Conservation (phyloP, 805 yeast genomes). For the Spathaspora arborariae region DNA sequence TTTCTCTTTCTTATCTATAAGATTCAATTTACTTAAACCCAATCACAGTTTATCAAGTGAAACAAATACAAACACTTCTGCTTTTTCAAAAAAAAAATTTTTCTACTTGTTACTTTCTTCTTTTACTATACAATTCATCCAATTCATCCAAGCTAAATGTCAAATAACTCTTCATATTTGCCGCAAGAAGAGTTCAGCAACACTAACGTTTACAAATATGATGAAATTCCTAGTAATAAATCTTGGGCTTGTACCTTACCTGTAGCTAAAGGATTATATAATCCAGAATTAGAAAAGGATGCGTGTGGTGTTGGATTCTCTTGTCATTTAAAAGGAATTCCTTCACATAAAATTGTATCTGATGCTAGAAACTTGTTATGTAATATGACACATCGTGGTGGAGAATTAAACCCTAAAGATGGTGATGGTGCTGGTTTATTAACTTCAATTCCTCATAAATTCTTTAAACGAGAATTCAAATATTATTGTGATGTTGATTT, state of each 20-base stretch:
- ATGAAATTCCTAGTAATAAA: constrained; percentile 70
- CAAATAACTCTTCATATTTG: constrained; percentile 24
- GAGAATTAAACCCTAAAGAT: constrained; percentile 94
- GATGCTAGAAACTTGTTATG: constrained; percentile 86
- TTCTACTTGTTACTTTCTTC: neutral
- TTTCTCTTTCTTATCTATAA: no score
- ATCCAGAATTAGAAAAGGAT: constrained; percentile 91
- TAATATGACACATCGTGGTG: constrained; percentile 99
- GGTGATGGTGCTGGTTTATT: constrained; percentile 99
- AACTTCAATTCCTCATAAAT: constrained; percentile 86
- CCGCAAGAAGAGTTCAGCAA: constrained; percentile 34
- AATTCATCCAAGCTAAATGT: neutral
- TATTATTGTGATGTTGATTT: constrained; percentile 62
- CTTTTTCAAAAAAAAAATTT: no score
- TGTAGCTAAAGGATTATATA: constrained; percentile 80
- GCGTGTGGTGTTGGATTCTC: constrained; percentile 99
- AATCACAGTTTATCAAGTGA: no score
- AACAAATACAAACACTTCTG: no score
- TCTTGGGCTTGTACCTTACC: constrained; percentile 95
- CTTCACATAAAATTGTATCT: constrained; percentile 87
- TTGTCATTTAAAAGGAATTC: constrained; percentile 84
- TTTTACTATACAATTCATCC: neutral
- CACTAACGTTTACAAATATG: constrained; percentile 56
- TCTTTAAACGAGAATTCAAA: constrained; percentile 79
- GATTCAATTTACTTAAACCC: no score